phyloP scores from a whole-genome alignment of 202 grass and related monocot species.

The Zizania palustris region DNA sequence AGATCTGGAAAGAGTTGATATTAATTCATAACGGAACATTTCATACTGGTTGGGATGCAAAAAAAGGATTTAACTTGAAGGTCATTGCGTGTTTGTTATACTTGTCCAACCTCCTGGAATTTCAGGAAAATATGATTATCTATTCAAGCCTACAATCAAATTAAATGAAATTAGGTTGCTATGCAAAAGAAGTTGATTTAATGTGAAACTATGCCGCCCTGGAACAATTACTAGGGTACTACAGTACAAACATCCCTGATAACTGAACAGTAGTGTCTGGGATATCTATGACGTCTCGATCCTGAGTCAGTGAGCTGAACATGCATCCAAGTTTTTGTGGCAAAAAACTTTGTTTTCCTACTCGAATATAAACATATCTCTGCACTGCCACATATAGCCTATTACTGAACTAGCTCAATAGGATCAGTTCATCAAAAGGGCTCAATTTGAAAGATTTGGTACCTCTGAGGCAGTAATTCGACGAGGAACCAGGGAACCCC shows the following conservation, averaged over 20 bases:
- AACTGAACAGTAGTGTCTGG: not conserved
- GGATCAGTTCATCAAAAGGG: not conserved
- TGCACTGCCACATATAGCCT: not conserved
- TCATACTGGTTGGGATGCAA: not conserved
- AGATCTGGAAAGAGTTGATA: not conserved
- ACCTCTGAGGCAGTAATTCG: slow-evolving; percentile 64
- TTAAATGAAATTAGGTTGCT: not conserved
- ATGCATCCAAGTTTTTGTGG: not conserved
- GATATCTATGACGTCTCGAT: not conserved
- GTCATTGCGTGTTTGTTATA: not conserved
- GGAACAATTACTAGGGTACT: not conserved
- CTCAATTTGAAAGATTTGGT: slow-evolving; percentile 2
- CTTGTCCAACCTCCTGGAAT: not conserved
- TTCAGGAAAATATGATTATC: not conserved
- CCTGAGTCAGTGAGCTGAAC: slow-evolving; percentile 1
- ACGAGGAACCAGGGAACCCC: slow-evolving; percentile 72
- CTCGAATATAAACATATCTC: not conserved
- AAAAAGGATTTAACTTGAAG: not conserved
- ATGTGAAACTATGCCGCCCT: not conserved
- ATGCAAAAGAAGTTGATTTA: not conserved
- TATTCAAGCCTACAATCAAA: not conserved
- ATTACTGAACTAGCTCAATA: not conserved
- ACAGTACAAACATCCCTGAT: not conserved
- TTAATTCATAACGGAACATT: not conserved
- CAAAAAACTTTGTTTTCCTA: not conserved